Evolutionary conservation across 345 rosid species (phyloP).

Genomic region (Camelina sativa): DNA sequence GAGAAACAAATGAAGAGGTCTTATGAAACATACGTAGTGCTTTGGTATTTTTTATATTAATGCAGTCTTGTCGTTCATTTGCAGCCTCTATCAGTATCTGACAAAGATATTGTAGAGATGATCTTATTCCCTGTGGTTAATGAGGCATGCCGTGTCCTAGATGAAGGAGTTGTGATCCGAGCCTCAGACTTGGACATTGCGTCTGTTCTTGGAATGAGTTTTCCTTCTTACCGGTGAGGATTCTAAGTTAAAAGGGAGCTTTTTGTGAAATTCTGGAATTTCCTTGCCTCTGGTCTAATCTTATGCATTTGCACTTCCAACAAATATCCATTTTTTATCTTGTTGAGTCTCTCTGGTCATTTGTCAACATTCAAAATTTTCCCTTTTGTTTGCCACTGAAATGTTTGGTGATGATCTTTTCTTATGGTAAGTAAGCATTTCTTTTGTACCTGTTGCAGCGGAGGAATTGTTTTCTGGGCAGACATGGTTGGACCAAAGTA

Average conservation of each 20-base stretch:
- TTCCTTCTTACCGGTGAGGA: constrained; percentile 90
- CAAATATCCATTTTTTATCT: not conserved
- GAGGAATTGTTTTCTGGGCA: constrained; percentile 94
- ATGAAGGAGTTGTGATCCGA: constrained; percentile 82
- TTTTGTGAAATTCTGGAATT: not conserved
- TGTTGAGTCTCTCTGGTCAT: not conserved
- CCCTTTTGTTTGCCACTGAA: not conserved
- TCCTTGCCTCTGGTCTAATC: not conserved
- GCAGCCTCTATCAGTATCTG: constrained; percentile 80
- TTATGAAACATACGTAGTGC: not conserved
- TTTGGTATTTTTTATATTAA: not conserved
- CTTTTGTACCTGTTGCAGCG: constrained; percentile 52
- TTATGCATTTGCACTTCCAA: not conserved
- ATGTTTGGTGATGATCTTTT: constrained; percentile 3
- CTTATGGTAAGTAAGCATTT: constrained; percentile 6
- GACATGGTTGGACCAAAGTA: constrained; percentile 70
- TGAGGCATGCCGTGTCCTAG: constrained; percentile 88
- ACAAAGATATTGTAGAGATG: constrained; percentile 89
- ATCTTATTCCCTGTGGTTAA: constrained; percentile 87
- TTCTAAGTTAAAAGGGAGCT: not conserved
- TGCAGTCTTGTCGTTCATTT: constrained; percentile 1
- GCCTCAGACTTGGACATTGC: constrained; percentile 91
- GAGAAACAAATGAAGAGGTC: constrained; percentile 7
- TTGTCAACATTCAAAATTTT: not conserved
- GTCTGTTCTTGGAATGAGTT: constrained; percentile 96